phyloP scores from a whole-genome alignment of 1,139 yeast species.

The Saccharomyces hybrid region DNA sequence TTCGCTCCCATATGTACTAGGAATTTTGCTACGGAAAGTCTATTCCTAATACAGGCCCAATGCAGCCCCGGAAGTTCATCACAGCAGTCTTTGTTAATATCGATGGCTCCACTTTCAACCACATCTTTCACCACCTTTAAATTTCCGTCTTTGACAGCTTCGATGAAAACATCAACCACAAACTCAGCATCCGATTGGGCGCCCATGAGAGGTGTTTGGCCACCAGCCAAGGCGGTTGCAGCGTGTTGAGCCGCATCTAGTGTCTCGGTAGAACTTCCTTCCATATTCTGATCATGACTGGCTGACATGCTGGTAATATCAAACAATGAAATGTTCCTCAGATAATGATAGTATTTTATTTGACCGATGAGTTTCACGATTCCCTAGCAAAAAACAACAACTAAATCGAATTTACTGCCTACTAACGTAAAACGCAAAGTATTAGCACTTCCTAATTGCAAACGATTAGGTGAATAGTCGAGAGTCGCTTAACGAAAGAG shows the following conservation, averaged over 20 bases:
- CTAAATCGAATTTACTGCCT: neutral
- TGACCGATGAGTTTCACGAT: neutral
- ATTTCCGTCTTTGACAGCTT: slow-evolving; percentile 44
- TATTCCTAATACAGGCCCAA: slow-evolving; percentile 87
- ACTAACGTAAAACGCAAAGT: neutral
- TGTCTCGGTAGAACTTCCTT: neutral
- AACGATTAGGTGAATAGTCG: neutral
- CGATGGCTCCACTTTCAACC: slow-evolving; percentile 34
- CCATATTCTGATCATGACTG: neutral
- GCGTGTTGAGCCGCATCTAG: neutral
- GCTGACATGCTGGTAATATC: neutral
- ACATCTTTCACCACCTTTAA: slow-evolving; percentile 36
- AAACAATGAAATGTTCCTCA: neutral
- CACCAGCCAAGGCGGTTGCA: neutral
- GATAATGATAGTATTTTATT: neutral
- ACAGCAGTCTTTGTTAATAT: slow-evolving; percentile 31
- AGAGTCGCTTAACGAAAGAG: neutral
- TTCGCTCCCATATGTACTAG: slow-evolving; percentile 55
- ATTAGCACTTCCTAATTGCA: neutral
- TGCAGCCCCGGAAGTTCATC: slow-evolving; percentile 79
- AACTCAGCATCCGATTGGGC: neutral
- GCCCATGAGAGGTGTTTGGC: neutral
- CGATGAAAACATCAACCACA: slow-evolving; percentile 4
- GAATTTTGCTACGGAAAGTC: slow-evolving; percentile 53
- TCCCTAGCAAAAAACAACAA: neutral